Evolutionary conservation across 176 grass and related monocot species (phyloP).

Genomic region (Pharus latifolius): DNA sequence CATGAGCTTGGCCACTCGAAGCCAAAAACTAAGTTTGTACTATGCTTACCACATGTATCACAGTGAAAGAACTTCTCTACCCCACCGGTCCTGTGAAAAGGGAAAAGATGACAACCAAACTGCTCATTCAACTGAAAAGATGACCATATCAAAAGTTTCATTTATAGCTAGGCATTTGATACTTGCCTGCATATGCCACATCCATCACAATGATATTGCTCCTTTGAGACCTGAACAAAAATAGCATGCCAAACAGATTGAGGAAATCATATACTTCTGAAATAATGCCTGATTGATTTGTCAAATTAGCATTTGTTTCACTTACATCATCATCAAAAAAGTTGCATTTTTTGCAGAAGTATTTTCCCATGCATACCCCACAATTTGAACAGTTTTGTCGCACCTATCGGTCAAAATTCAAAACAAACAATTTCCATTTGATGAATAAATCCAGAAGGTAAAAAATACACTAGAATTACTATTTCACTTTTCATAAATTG

Average conservation of each 20-base stretch:
- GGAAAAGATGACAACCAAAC: not conserved
- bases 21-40: not conserved
- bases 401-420: conserved; percentile 26
- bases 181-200: conserved; percentile 82
- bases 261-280: not conserved
- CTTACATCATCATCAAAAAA: conserved; percentile 87
- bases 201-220: conserved; percentile 76
- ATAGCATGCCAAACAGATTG: not conserved
- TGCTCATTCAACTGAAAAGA: not conserved
- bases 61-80: conserved; percentile 72
- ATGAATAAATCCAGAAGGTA: not conserved
- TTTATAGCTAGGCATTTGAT: not conserved
- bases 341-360: conserved; percentile 71
- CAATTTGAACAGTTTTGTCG: conserved; percentile 60
- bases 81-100: conserved; percentile 48
- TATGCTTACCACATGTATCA: conserved; percentile 44
- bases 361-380: conserved; percentile 67
- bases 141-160: not conserved
- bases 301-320: too few species aligned
- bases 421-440: not conserved
- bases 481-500: not conserved
- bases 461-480: not conserved
- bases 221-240: conserved; percentile 47
- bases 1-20: too few species aligned
- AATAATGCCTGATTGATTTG: too few species aligned